A percentile compares a stretch with the other conserved stretches of the same genome.
These are phyloP conservation scores for Panaeolus papilionaceus DNA, from an alignment of 768 basidiomycete species.

Conservation along the genomic window DNA sequence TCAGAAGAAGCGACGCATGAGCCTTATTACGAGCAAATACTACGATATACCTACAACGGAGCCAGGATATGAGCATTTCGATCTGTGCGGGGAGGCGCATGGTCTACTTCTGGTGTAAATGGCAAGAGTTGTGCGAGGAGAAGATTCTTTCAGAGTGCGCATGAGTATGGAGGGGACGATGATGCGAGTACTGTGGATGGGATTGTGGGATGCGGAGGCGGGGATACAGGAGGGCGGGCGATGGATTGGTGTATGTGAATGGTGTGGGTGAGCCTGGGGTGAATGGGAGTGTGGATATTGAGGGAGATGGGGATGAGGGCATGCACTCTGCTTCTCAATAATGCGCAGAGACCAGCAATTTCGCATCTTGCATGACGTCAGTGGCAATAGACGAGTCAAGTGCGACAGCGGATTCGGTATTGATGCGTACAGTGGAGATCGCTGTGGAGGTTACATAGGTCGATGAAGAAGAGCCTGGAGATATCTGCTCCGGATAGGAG, in stretches of 20 bases:
- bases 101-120: background rate
- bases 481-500: constrained; percentile 9
- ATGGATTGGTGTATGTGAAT: constrained; percentile 5
- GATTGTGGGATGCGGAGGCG: constrained; percentile 14
- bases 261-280: background rate
- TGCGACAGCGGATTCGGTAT: too few relatives aligned
- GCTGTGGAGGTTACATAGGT: too few relatives aligned
- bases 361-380: too few relatives aligned
- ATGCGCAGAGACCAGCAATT: too few relatives aligned
- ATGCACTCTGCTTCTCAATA: too few relatives aligned
- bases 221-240: background rate
- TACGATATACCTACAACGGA: constrained; percentile 55
- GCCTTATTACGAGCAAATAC: constrained; percentile 66
- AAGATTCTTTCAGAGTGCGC: constrained; percentile 62
- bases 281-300: constrained; percentile 10
- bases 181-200: constrained; percentile 26
- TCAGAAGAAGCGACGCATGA: constrained; percentile 59
- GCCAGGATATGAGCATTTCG: constrained; percentile 48
- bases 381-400: too few relatives aligned
- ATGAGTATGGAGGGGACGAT: constrained; percentile 24
- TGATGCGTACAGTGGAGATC: too few relatives aligned
- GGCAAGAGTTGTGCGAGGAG: constrained; percentile 42
- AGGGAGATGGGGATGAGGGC: constrained; percentile 5
- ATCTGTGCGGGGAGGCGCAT: constrained; percentile 31
- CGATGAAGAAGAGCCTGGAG: too few relatives aligned